Conservation (phyloP, 2,329 filamentous ascomycete genomes). For the Pleoardoris graminearum region DNA sequence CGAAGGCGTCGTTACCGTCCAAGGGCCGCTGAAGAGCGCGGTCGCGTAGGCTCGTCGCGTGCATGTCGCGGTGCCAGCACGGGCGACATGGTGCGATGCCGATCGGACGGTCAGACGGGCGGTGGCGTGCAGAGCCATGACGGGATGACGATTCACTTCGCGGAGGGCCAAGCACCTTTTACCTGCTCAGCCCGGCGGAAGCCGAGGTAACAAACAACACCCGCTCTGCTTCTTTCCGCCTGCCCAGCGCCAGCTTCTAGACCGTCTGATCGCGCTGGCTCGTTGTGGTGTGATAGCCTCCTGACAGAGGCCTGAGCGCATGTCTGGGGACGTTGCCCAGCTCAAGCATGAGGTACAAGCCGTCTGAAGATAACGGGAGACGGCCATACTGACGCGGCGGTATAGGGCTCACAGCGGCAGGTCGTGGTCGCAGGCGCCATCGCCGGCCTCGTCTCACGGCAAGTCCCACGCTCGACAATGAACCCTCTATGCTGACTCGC, state of each 20-base stretch:
- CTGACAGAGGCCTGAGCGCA: slow-evolving; percentile 62
- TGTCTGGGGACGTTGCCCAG: slow-evolving; percentile 65
- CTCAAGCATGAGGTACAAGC: slow-evolving; percentile 68
- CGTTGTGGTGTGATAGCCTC: not conserved
- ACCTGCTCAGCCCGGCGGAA: no score
- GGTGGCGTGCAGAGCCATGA: slow-evolving; percentile 35
- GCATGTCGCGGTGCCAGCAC: slow-evolving; percentile 5
- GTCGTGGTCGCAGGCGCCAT: slow-evolving; percentile 67
- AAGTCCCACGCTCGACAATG: no score
- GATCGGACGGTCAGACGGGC: slow-evolving; percentile 19
- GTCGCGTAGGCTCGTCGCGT: slow-evolving; percentile 4
- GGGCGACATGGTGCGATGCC: slow-evolving; percentile 7
- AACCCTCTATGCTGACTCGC: no score
- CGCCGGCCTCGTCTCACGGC: slow-evolving; percentile 88
- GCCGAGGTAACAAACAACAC: slow-evolving; percentile 12
- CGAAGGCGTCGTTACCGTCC: not conserved
- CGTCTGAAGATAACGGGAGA: not conserved
- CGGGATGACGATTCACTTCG: slow-evolving; percentile 10
- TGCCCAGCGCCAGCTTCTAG: slow-evolving; percentile 6
- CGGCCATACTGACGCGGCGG: slow-evolving; percentile 14
- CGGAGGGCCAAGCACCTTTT: no score
- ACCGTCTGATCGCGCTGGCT: slow-evolving; percentile 3
- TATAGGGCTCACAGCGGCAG: slow-evolving; percentile 66
- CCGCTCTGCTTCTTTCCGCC: slow-evolving; percentile 16
- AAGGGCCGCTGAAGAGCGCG: slow-evolving; percentile 2